Percentiles rank a stretch among this genome's conserved stretches.
These are phyloP conservation scores for Fusarium luffae DNA, from an alignment of 2,329 filamentous ascomycete genomes.

Conservation along the genomic window DNA sequence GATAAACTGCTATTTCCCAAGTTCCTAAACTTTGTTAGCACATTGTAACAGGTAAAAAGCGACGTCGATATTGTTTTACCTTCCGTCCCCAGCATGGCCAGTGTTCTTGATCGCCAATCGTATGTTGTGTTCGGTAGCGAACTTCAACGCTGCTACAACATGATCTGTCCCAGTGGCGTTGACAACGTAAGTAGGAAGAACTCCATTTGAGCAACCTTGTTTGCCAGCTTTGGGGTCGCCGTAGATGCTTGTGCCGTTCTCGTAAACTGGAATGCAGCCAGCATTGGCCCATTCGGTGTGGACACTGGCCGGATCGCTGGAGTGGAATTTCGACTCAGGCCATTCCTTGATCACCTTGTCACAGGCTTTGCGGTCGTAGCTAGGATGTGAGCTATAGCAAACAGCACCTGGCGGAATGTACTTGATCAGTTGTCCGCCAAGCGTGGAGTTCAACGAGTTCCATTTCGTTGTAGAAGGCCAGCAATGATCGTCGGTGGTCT, in stretches of 20 bases:
- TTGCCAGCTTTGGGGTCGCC: not conserved
- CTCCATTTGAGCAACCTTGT: not conserved
- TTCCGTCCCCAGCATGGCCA: not conserved
- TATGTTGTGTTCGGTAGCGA: not conserved
- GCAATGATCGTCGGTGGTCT: not conserved
- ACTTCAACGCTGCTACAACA: not conserved
- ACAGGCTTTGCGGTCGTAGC: not conserved
- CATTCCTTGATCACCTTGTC: not conserved
- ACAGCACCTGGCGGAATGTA: not conserved
- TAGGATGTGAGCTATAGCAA: not conserved
- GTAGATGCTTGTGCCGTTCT: constrained; percentile 6
- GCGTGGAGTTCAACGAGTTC: not conserved
- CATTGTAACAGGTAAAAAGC: accelerated
- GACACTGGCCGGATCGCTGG: not conserved
- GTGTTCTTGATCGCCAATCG: not conserved
- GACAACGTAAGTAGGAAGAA: not conserved
- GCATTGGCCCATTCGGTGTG: not conserved
- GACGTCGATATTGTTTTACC: not conserved
- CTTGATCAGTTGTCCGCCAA: not conserved
- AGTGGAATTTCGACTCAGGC: not conserved
- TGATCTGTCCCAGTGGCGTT: not conserved
- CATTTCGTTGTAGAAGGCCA: not conserved
- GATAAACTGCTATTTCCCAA: not conserved
- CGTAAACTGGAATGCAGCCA: not conserved
- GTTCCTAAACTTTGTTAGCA: not conserved